A percentile compares a stretch with the other conserved stretches of the same genome.
These are phyloP conservation scores for Austroboletus novae-zelandiae DNA, from an alignment of 1,284 basidiomycete species.

Conservation along the genomic window DNA sequence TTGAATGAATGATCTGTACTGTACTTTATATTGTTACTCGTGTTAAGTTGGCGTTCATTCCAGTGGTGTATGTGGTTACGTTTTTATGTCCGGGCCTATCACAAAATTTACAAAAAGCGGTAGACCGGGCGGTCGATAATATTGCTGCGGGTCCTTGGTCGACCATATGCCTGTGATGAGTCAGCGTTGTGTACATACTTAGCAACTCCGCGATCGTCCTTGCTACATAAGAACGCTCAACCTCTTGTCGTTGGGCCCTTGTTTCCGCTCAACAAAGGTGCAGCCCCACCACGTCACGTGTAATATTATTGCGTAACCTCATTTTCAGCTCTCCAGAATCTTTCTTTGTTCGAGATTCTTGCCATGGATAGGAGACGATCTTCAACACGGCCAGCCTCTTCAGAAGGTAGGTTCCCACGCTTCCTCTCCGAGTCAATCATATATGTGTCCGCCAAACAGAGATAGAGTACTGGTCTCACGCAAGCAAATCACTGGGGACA, in stretches of 20 bases:
- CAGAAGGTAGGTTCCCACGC: conserved; percentile 35
- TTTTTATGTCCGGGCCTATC: too few species aligned
- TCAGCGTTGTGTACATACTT: conserved; percentile 1
- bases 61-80: too few species aligned
- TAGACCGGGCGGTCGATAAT: too few species aligned
- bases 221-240: conserved; percentile 12
- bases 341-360: neutral
- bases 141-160: too few species aligned
- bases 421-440: conserved; percentile 7
- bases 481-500: conserved; percentile 51
- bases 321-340: neutral
- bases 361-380: conserved; percentile 32
- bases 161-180: too few species aligned
- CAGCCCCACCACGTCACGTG: conserved; percentile 3
- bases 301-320: conserved; percentile 6
- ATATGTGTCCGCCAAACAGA: conserved; percentile 41
- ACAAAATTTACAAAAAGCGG: too few species aligned
- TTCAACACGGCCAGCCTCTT: conserved; percentile 33
- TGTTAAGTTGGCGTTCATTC: too few species aligned
- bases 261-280: conserved; percentile 8
- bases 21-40: too few species aligned
- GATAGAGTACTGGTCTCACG: conserved; percentile 68
- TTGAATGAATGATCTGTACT: too few species aligned
- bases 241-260: conserved; percentile 1
- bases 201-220: conserved; percentile 24